Evolutionary conservation across 1,139 yeast genomes (phyloP).

Genomic region (Nematodospora anomalae): DNA sequence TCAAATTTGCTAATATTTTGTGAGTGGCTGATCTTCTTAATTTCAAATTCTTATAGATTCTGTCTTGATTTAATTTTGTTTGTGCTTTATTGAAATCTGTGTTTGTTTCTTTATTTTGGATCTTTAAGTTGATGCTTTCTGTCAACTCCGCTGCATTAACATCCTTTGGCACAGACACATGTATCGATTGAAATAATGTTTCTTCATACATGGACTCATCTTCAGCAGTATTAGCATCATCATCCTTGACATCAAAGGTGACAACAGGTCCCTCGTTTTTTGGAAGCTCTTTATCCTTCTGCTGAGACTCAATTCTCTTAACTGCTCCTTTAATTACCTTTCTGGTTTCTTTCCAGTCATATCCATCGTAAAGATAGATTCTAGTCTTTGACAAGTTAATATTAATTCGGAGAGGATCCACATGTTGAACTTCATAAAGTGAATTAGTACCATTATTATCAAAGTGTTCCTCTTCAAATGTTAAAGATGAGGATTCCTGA

Average conservation of each 20-base stretch:
- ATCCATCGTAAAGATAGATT: slow-evolving; percentile 80
- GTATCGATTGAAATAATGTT: slow-evolving; percentile 70
- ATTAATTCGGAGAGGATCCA: slow-evolving; percentile 32
- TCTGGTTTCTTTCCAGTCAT: slow-evolving; percentile 86
- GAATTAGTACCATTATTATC: slow-evolving; percentile 9
- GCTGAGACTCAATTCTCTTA: slow-evolving; percentile 52
- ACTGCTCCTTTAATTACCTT: slow-evolving; percentile 64
- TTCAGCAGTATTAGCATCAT: slow-evolving; percentile 21
- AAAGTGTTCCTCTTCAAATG: slow-evolving; percentile 16
- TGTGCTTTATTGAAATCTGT: slow-evolving; percentile 15
- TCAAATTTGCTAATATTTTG: slow-evolving; percentile 60
- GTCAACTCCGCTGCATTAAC: slow-evolving; percentile 49
- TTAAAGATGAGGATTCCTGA: slow-evolving; percentile 9
- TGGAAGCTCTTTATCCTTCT: slow-evolving; percentile 5
- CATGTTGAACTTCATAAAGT: slow-evolving; percentile 7
- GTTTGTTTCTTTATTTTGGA: slow-evolving; percentile 27
- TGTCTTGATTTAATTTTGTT: slow-evolving; percentile 23
- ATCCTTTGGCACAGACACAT: slow-evolving; percentile 59
- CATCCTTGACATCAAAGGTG: slow-evolving; percentile 3
- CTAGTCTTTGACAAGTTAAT: slow-evolving; percentile 39
- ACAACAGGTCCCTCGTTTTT: background rate
- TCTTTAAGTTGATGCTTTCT: slow-evolving; percentile 50
- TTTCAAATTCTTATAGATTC: slow-evolving; percentile 45
- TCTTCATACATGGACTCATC: slow-evolving; percentile 50
- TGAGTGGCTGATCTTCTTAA: slow-evolving; percentile 65